phyloP scores from a whole-genome alignment of 768 basidiomycete species.

The Paxillus rubicundulus region DNA sequence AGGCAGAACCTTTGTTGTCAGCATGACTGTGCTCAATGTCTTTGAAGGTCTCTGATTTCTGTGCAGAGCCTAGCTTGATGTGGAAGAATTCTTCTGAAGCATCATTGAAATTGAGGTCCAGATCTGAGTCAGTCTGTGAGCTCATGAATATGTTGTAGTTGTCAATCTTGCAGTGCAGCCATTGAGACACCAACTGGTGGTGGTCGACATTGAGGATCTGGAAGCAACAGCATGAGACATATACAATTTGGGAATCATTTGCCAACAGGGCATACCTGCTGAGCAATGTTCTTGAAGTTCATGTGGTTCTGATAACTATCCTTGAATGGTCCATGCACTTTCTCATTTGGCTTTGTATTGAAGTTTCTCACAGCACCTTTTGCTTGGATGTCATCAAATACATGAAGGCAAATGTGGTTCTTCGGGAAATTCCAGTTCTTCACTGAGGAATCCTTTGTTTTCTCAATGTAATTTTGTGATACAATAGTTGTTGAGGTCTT shows the following conservation, averaged over 20 bases:
- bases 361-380: constrained; percentile 33
- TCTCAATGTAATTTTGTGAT: background rate
- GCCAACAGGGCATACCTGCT: constrained; percentile 25
- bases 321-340: constrained; percentile 28
- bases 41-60: background rate
- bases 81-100: background rate
- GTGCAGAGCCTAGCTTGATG: background rate
- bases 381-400: constrained; percentile 30
- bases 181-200: background rate
- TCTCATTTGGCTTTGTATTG: constrained; percentile 33
- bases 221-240: background rate
- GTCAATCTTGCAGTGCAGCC: background rate
- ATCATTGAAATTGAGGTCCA: background rate
- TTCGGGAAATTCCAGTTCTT: constrained; percentile 16
- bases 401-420: constrained; percentile 28
- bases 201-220: background rate
- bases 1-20: background rate
- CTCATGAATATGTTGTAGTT: background rate
- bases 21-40: background rate
- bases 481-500: background rate
- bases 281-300: constrained; percentile 34
- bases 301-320: constrained; percentile 24
- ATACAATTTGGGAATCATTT: background rate
- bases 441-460: background rate
- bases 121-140: background rate